Evolutionary conservation across 768 basidiomycete species (phyloP), one percentile per base, ranked within the genome.

Genomic region (Symmetrospora coprosmae): DNA sequence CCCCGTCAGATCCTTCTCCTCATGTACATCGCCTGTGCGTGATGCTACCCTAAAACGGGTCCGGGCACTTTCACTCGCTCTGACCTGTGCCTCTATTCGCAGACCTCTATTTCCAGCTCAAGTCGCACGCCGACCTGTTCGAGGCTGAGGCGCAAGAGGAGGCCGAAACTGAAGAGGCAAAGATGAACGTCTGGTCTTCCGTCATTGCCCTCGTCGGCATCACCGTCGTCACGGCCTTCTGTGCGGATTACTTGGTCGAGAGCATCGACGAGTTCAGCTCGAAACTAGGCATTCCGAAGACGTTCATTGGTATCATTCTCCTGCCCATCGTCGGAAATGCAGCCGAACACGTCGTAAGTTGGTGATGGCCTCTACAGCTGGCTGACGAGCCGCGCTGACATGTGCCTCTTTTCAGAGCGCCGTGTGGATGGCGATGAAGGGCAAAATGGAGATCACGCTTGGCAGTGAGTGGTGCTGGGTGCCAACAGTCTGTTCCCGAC

Each of bases 261-360:
- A 87, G 86, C 2, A 92, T 94, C 64, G 90, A 92, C 71, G 88
- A 91, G 70, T 87, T 86, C 25, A 87, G 89, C 2, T 75, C 80
- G 13, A 78, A 84, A 38, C 89, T 87, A 72, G 71, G 78, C 53
- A 85, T 94, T 53, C 86, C 87, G 0, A 87, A 86, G 72, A 67
- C 81, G 0, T 66, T 66, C 58, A 66, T 65, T 41, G 63, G 64
- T 11, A 16, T 50, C 37, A 48, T 63, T 31, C 51, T 52, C 11
- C 45, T 58, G 21, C 38, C 46, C 16, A 53, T 48, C 25, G 37
- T 62, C 28, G 13, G 4, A 16, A 19, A 63, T 61, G 52, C 66
- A 17, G 85, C 86, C 17, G 89, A 92, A 72, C 88, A 94, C 70
- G 74, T 77, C 50, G 61, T 50, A 55, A 34, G 28, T 50, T 52